phyloP scores from a whole-genome alignment of 2,329 filamentous ascomycete species.

The Colletotrichum sp. region DNA sequence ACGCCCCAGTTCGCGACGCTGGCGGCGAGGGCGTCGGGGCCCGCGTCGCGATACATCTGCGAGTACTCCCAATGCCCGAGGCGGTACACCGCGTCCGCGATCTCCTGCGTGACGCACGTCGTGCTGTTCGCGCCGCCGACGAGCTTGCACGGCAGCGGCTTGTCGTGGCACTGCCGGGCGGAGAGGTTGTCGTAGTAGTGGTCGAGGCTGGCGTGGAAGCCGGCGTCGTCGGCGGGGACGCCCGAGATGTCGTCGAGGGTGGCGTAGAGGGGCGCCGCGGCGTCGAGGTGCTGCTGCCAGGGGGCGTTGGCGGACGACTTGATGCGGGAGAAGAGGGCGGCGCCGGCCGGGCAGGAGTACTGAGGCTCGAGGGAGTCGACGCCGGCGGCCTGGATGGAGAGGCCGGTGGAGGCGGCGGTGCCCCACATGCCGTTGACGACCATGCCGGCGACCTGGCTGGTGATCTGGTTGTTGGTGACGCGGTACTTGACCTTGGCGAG shows the following conservation, averaged over 20 bases:
- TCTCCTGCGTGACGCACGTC: slow-evolving; percentile 64
- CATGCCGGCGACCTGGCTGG: slow-evolving; percentile 80
- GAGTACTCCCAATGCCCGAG: slow-evolving; percentile 83
- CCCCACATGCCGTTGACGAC: slow-evolving; percentile 74
- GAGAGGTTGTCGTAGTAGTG: slow-evolving; percentile 89
- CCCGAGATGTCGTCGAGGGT: slow-evolving; percentile 73
- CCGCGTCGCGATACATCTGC: slow-evolving; percentile 74
- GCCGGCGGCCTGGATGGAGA: slow-evolving; percentile 49
- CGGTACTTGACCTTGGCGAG: slow-evolving; percentile 61
- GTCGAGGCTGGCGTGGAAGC: slow-evolving; percentile 76
- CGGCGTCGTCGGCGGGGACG: slow-evolving; percentile 57
- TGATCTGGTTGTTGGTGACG: slow-evolving; percentile 84
- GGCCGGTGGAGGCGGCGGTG: slow-evolving; percentile 42
- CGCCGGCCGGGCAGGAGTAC: slow-evolving; percentile 67
- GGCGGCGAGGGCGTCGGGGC: slow-evolving; percentile 62
- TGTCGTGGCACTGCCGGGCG: slow-evolving; percentile 76
- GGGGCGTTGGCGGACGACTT: slow-evolving; percentile 44
- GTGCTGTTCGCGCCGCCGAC: slow-evolving; percentile 47
- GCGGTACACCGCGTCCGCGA: slow-evolving; percentile 75
- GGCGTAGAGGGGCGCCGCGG: slow-evolving; percentile 58
- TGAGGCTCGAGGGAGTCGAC: slow-evolving; percentile 78
- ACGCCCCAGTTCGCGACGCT: slow-evolving; percentile 70
- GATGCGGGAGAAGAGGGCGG: slow-evolving; percentile 45
- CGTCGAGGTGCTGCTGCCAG: slow-evolving; percentile 70
- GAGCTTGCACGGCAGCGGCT: slow-evolving; percentile 72